A percentile compares a stretch with the other conserved stretches of the same genome.
phyloP scores from a whole-genome alignment of 352 stramenopile genomes.

The Phytophthora vignae region DNA sequence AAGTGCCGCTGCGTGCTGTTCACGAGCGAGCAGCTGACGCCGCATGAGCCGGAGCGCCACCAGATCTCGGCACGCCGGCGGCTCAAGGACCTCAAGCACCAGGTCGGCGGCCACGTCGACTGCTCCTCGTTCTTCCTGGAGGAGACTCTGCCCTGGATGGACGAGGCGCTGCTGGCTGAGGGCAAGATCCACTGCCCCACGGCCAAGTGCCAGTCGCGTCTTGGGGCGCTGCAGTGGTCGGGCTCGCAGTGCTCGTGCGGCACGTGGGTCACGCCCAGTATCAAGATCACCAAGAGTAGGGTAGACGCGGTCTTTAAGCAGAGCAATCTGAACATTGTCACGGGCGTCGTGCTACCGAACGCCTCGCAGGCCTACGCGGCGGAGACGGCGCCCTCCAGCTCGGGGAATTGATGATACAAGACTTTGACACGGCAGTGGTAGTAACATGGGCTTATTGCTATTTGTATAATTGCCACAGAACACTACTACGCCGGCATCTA shows the following conservation, averaged over 20 bases:
- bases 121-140: constrained; percentile 81
- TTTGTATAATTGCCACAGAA: background rate
- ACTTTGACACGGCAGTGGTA: background rate
- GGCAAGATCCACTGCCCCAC: constrained; percentile 81
- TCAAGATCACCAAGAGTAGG: constrained; percentile 86
- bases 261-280: constrained; percentile 85
- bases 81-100: constrained; percentile 76
- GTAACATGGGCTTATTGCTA: background rate
- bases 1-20: constrained; percentile 78
- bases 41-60: constrained; percentile 70
- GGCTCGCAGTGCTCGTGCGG: constrained; percentile 85
- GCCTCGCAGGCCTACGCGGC: constrained; percentile 1
- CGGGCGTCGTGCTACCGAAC: constrained; percentile 36
- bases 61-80: constrained; percentile 72
- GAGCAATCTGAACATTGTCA: constrained; percentile 44
- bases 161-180: constrained; percentile 62
- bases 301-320: constrained; percentile 57
- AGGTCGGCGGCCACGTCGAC: constrained; percentile 38
- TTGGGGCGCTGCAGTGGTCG: constrained; percentile 80
- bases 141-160: constrained; percentile 80
- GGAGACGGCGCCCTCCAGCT: constrained; percentile 9
- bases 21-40: constrained; percentile 60
- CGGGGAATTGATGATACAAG: background rate
- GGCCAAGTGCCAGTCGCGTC: constrained; percentile 70
- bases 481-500: background rate